phyloP scores from a whole-genome alignment of 2,329 filamentous ascomycete genomes.

The Fusarium nurragi region DNA sequence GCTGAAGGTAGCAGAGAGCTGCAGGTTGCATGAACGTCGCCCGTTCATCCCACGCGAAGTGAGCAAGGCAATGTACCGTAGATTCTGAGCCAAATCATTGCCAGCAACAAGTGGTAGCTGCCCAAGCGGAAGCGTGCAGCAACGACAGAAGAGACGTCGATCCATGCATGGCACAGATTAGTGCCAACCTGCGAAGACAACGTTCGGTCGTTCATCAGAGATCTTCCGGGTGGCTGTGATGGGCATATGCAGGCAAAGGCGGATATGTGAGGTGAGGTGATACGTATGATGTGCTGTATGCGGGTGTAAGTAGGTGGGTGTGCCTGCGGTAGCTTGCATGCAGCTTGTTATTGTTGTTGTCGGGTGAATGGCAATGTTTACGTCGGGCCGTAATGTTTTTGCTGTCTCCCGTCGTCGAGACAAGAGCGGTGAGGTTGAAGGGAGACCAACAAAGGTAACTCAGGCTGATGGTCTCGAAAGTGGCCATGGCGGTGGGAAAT shows the following conservation, averaged over 20 bases:
- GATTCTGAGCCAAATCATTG: neutral
- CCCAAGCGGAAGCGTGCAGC: constrained; percentile 18
- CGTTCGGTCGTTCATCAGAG: constrained; percentile 26
- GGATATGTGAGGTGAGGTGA: constrained; percentile 35
- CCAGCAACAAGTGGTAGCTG: constrained; percentile 1
- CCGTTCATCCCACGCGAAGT: constrained; percentile 1
- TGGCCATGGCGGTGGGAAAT: constrained; percentile 19
- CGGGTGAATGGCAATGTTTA: constrained; percentile 23
- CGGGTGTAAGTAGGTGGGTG: constrained; percentile 22
- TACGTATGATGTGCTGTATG: constrained; percentile 32
- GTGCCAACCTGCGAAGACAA: constrained; percentile 15
- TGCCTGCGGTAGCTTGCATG: constrained; percentile 35
- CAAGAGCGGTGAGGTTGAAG: constrained; percentile 22
- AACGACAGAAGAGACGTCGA: constrained; percentile 36
- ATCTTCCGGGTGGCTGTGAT: constrained; percentile 40
- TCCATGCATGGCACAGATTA: constrained; percentile 30
- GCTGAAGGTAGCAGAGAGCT: constrained; percentile 4
- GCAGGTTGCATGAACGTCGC: constrained; percentile 22
- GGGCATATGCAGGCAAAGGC: constrained; percentile 37
- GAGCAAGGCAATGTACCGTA: neutral
- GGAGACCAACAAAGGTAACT: constrained; percentile 17
- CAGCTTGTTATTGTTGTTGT: constrained; percentile 30
- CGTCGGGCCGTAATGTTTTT: constrained; percentile 13
- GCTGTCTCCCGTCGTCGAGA: neutral
- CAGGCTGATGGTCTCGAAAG: constrained; percentile 13